A percentile compares a stretch with the other conserved stretches of the same genome.
phyloP scores from a whole-genome alignment of 2,329 filamentous ascomycete species.

The Trichoderma brevicompactum region DNA sequence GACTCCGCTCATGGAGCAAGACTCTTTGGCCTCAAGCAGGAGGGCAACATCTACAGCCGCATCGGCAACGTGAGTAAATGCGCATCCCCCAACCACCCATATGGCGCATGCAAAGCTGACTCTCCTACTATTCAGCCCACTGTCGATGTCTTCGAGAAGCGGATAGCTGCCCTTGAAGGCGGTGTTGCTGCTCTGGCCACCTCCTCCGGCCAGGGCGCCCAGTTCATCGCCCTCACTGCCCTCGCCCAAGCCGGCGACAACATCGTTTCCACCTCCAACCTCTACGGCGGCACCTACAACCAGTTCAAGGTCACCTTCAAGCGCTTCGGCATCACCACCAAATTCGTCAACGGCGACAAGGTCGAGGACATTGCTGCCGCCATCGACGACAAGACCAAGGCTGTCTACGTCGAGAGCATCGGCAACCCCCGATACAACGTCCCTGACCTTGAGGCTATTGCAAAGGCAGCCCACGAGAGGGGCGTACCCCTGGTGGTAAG shows the following conservation, averaged over 20 bases:
- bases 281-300: constrained; percentile 97
- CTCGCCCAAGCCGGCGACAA: constrained; percentile 91
- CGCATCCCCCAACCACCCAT: not conserved
- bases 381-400: constrained; percentile 94
- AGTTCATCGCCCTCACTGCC: constrained; percentile 86
- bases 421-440: constrained; percentile 94
- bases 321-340: constrained; percentile 83
- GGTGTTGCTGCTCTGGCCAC: constrained; percentile 85
- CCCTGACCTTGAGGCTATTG: constrained; percentile 86
- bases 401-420: constrained; percentile 88
- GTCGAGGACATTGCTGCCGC: constrained; percentile 76
- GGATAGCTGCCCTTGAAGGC: constrained; percentile 92
- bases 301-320: constrained; percentile 92
- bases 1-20: constrained; percentile 93
- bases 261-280: constrained; percentile 85
- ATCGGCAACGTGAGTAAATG: constrained; percentile 80
- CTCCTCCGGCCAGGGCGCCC: constrained; percentile 84
- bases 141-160: constrained; percentile 94
- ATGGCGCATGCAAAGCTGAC: not conserved
- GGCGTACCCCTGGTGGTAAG: constrained; percentile 67
- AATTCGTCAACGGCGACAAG: constrained; percentile 83
- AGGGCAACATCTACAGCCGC: constrained; percentile 96
- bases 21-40: constrained; percentile 95
- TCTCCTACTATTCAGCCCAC: constrained; percentile 66
- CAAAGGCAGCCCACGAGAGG: constrained; percentile 72